These are phyloP conservation scores for Salix caprea DNA, from an alignment of 345 rosid genomes.

Conservation along the genomic window DNA sequence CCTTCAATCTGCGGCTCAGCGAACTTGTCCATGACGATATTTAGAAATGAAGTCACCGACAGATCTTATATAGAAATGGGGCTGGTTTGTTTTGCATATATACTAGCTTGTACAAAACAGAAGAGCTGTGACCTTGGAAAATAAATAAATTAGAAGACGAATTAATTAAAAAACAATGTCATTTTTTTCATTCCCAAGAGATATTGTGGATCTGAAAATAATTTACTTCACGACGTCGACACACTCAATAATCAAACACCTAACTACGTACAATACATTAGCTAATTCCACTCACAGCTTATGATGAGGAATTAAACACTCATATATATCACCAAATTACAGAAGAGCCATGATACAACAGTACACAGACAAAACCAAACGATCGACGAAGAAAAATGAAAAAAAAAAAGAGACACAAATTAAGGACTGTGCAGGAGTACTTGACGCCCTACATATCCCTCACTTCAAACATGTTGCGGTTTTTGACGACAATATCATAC, in stretches of 20 bases:
- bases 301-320: neutral
- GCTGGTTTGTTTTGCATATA: neutral
- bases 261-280: neutral
- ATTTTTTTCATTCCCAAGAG: neutral
- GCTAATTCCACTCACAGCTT: neutral
- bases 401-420: neutral
- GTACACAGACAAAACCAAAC: neutral
- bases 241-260: neutral
- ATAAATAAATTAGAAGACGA: neutral
- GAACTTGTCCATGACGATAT: neutral
- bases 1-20: neutral
- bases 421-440: neutral
- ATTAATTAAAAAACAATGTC: neutral
- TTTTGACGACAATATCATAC: slow-evolving; percentile 83
- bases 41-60: neutral
- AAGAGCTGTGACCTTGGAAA: neutral
- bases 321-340: neutral
- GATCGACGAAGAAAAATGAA: neutral
- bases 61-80: neutral
- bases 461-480: slow-evolving; percentile 64
- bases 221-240: neutral
- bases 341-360: neutral
- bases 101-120: neutral
- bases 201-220: neutral
- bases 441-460: slow-evolving; percentile 30